Conservation (phyloP, 1,139 yeast genomes). For the Yamadazyma diddensiae region DNA sequence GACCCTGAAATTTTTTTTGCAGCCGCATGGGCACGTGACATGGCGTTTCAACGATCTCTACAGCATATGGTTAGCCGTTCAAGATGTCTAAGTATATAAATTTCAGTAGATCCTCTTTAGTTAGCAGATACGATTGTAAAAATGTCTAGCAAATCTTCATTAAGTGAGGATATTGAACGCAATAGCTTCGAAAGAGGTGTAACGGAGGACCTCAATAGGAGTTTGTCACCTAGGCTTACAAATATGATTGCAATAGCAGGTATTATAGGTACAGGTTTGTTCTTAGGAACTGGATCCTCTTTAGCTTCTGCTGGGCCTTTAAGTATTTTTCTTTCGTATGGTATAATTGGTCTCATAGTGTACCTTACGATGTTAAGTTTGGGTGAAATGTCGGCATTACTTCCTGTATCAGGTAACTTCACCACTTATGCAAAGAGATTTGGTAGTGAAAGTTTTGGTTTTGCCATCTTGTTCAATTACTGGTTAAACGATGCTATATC, state of each 20-base stretch:
- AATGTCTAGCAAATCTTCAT: too few relatives aligned
- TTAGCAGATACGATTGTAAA: too few relatives aligned
- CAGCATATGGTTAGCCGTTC: too few relatives aligned
- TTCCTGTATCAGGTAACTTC: constrained; percentile 64
- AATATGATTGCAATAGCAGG: constrained; percentile 69
- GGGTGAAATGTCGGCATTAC: constrained; percentile 65
- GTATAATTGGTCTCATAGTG: constrained; percentile 57
- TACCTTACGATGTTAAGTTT: constrained; percentile 57
- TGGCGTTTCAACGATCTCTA: too few relatives aligned
- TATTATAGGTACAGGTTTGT: constrained; percentile 66
- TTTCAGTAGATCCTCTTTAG: too few relatives aligned
- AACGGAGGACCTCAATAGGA: constrained; percentile 37
- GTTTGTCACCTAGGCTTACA: constrained; percentile 50
- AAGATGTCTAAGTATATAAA: too few relatives aligned
- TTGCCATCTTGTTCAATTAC: constrained; percentile 59
- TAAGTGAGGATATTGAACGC: too few relatives aligned
- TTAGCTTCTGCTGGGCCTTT: constrained; percentile 64
- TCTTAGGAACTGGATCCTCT: constrained; percentile 62
- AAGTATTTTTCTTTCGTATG: constrained; percentile 55
- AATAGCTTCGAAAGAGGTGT: constrained; percentile 3
- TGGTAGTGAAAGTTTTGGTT: constrained; percentile 61
- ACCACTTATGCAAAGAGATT: constrained; percentile 57
- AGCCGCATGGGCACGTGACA: too few relatives aligned
- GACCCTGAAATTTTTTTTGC: too few relatives aligned
- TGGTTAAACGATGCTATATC: constrained; percentile 66